Base-by-base conservation (phyloP, 2,329 filamentous ascomycete genomes). In the Aspergillus sp. region DNA sequence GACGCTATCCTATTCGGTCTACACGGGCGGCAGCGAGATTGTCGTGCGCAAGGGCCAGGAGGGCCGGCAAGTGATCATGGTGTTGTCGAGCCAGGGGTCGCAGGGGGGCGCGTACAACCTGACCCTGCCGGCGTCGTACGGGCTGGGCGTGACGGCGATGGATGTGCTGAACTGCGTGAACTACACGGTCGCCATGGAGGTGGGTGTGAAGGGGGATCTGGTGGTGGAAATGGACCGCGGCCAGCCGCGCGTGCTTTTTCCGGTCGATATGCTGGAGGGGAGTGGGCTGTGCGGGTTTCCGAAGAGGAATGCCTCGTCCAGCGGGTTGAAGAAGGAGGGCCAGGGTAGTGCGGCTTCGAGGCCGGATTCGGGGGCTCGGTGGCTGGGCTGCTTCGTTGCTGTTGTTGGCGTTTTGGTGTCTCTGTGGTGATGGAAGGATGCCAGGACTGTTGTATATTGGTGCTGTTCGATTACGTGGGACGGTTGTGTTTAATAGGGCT, bases 1-100 rank as follows among this genome's bases (percentile, higher is more conserved):
- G 0, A 60, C 58, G 33, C 47, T 55, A 41, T 56, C 56, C 30
- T 53, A 54, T 20, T 47, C 59, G 4, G 48, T 67, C 34, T 67
- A 59, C 46, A 53, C 51, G 19, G 61, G 66, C 5, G 52, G 52
- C 24, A 58, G 55, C 19, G 53, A 62, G n/a, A 52, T 69, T 32
- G 67, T 51, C 5, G 57, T 67, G 43, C 53, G 61, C 4, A 71
- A 70, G 41, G 68, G 67, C 12, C 44, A 53, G 29, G 57, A 59
- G 31, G 55, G 54, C 3, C 47, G 44, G 4, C 59, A 64, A 34
- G 43, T 69, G 14, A 48, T 70, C 30, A 61, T 62, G 34, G 48
- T 70, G 4, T 43, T 68, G 8, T 66, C 54, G 14, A 68, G 65
- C 32, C 57, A 58, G 24, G 63, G 64, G 2, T 40, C 47, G 2